Evolutionary conservation across 2,329 filamentous ascomycete species (phyloP).

Genomic region (Penicillium sp.): DNA sequence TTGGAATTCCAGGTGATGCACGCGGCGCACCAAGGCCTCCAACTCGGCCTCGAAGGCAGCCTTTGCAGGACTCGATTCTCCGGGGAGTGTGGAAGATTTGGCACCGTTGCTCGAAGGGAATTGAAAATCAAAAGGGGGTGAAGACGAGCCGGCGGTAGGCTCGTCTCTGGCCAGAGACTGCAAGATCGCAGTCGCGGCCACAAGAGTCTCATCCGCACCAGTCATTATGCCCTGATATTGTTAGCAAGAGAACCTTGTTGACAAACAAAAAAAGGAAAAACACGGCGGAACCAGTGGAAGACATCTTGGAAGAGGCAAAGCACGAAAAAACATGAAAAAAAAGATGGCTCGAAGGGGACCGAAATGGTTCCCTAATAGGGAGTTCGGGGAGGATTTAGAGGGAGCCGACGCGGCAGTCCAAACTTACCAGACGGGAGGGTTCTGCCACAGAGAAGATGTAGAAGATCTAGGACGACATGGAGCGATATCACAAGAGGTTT

Average conservation of each 20-base stretch:
- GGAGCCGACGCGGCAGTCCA: constrained; percentile 1
- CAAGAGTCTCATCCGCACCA: constrained; percentile 52
- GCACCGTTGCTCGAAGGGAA: constrained; percentile 52
- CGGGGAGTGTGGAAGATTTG: constrained; percentile 72
- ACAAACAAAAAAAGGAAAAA: not conserved
- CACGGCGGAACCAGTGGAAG: not conserved
- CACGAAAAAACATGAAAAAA: not conserved
- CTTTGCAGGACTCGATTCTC: constrained; percentile 75
- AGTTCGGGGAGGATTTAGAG: not conserved
- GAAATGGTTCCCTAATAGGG: constrained; percentile 12
- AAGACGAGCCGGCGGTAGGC: constrained; percentile 37
- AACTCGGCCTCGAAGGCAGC: constrained; percentile 80
- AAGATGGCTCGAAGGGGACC: constrained; percentile 5
- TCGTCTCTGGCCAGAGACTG: constrained; percentile 50
- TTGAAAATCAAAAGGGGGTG: constrained; percentile 41
- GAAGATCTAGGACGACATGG: constrained; percentile 38
- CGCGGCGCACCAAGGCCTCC: constrained; percentile 73
- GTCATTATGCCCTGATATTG: constrained; percentile 48
- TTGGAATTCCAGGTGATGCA: constrained; percentile 82
- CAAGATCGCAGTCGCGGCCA: constrained; percentile 51
- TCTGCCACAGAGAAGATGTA: constrained; percentile 32
- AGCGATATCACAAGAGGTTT: constrained; percentile 11
- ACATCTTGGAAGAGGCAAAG: not conserved
- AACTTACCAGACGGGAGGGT: constrained; percentile 34
- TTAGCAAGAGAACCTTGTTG: not conserved